A percentile compares a stretch with the other conserved stretches of the same genome.
phyloP scores from a whole-genome alignment of 2,329 filamentous ascomycete species.

The Cytospora leucostoma region DNA sequence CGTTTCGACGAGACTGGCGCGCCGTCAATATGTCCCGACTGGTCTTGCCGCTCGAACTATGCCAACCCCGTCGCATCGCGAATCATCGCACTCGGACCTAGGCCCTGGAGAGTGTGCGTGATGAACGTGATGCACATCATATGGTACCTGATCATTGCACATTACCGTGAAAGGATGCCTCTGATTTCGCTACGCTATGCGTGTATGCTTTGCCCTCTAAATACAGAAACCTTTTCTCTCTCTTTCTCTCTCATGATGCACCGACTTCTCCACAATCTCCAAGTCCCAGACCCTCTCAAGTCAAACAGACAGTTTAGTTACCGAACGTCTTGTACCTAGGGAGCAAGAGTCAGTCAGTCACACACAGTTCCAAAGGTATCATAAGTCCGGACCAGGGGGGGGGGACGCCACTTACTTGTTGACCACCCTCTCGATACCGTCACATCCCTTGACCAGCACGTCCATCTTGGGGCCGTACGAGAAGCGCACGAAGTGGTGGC shows the following conservation, averaged over 20 bases:
- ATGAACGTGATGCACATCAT: too few relatives aligned
- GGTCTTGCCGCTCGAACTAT: too few relatives aligned
- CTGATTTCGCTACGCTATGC: neutral
- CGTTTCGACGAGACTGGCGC: too few relatives aligned
- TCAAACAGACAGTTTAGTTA: neutral
- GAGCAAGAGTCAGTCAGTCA: neutral
- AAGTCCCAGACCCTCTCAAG: neutral
- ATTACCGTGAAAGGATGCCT: too few relatives aligned
- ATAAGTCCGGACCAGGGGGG: neutral
- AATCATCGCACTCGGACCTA: too few relatives aligned
- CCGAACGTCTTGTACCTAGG: slow-evolving; percentile 30
- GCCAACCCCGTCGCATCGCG: too few relatives aligned
- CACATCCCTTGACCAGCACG: slow-evolving; percentile 73
- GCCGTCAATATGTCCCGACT: too few relatives aligned
- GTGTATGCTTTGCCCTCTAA: neutral
- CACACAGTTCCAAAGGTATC: neutral
- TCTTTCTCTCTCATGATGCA: neutral
- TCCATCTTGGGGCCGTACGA: slow-evolving; percentile 85
- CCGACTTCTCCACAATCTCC: neutral
- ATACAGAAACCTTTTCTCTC: neutral
- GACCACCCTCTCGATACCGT: slow-evolving; percentile 82
- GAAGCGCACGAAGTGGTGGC: slow-evolving; percentile 86
- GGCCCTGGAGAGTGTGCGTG: too few relatives aligned
- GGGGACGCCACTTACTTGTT: slow-evolving; percentile 57
- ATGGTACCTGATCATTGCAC: too few relatives aligned